phyloP scores from a whole-genome alignment of 2,329 filamentous ascomycete species.

The Apiospora arundinis region DNA sequence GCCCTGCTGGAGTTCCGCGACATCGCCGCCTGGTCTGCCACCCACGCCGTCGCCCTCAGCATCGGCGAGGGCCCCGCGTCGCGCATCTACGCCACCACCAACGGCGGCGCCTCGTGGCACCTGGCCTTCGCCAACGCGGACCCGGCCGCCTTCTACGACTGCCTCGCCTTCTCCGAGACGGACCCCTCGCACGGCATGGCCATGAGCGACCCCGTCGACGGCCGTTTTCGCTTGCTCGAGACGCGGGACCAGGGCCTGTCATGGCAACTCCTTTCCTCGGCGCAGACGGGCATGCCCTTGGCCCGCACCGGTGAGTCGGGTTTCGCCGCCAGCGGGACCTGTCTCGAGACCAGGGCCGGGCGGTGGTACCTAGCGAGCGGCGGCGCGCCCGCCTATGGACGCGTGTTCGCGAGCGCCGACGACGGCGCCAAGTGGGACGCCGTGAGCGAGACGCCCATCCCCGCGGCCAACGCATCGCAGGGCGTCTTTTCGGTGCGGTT shows the following conservation, averaged over 20 bases:
- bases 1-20: constrained; percentile 40
- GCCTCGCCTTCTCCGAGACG: constrained; percentile 38
- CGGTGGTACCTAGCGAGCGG: constrained; percentile 40
- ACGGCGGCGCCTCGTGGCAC: constrained; percentile 39
- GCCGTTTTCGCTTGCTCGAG: constrained; percentile 41
- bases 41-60: constrained; percentile 48
- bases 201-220: constrained; percentile 42
- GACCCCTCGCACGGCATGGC: constrained; percentile 35
- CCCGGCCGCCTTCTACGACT: constrained; percentile 42
- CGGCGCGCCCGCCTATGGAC: constrained; percentile 33
- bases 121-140: constrained; percentile 39
- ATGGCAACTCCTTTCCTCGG: constrained; percentile 36
- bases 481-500: constrained; percentile 44
- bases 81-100: constrained; percentile 39
- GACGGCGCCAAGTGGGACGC: constrained; percentile 34
- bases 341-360: constrained; percentile 36
- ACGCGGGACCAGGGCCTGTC: constrained; percentile 38
- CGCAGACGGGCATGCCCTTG: constrained; percentile 31
- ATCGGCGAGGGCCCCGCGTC: constrained; percentile 41
- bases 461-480: constrained; percentile 33
- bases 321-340: constrained; percentile 44
- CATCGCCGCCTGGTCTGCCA: constrained; percentile 47
- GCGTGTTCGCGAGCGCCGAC: constrained; percentile 36
- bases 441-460: constrained; percentile 34
- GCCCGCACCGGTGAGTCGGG: constrained; percentile 38